Evolutionary conservation across 2,329 filamentous ascomycete genomes (phyloP), one percentile per base, ranked within the genome.

Genomic region (Penicillium sp.): DNA sequence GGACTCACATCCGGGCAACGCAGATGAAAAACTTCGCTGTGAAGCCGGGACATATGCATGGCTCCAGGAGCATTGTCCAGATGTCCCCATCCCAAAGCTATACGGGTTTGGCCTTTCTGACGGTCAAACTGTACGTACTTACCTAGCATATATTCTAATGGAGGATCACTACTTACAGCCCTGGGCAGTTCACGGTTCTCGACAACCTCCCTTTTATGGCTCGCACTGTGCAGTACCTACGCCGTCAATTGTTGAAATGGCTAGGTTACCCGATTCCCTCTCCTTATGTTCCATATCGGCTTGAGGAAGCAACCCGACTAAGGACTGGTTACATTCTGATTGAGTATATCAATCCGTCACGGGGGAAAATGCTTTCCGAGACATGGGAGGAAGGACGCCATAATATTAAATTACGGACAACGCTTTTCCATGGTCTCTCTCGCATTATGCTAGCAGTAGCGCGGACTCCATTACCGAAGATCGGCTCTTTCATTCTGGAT

Each of bases 21-120:
- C 65, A 11, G 66, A 75, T 27, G 71, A 75, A 58, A 75, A 75
- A 40, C 42, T 64, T 26, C 58, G 59, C 14, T 74, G 57, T 46
- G 70, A 74, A 56, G 68, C 63, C 10, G 70, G 62, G 2, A 68
- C 68, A 2, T 74, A 68, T 50, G 57, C 65, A 18, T 73, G 66
- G 67, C 56, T 73, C 3, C 49, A 66, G 28, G 55, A 68, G 13
- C 54, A 72, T 11, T 51, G 49, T 16, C 41, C 49, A 10, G 23
- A 38, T 35, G 14, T 54, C 7, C 49, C 55, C 10, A 44, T 52
- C 22, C 55, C 47, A 8, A 36, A 39, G 23, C 39, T 58, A 3
- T 48, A 51, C 43, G 49, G 52, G 11, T 56, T 58, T 42, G 46
- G 38, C 13, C 23, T 54, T 5, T 44, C 44, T 10, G 36, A 20